Base-by-base conservation (phyloP, 2,329 filamentous ascomycete genomes). In the Cladosporium velox region DNA sequence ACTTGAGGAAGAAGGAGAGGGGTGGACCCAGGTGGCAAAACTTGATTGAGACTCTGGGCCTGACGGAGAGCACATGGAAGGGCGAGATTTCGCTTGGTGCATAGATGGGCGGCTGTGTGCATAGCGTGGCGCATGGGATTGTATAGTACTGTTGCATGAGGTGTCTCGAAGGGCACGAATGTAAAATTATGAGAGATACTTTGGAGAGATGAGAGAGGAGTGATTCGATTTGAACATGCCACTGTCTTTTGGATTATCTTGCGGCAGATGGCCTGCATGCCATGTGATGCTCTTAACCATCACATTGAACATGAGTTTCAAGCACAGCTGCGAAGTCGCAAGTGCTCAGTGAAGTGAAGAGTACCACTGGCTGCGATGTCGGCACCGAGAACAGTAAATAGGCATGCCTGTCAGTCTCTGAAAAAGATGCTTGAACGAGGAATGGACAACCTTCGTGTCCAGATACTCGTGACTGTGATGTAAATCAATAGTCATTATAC, bases 1-100 rank as follows among this genome's bases (percentile, higher is more conserved):
- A 99, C 79, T 83, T 99, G 83, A 86, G 93, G 80, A 86, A 84
- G 72, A 96, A 93, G 82, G 96, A 99, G 80, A 87, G 93, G 70
- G 95, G 95, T 66, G 93, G 95, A 63, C 90, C 91, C 65, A 86
- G 96, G 77, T 99, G 93, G 92, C 88, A 90, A 78, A 86, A 96
- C 79, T 83, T 97, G 82, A 85, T 97, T 70, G 84, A 91, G 79
- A 94, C 87, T 67, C 82, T 99, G 68, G 95, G 96, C 15, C 79
- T 99, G 79, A 92, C 90, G 15, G 91, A 93, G 59, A 92, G 91
- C 47, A 93, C 91, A 61, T 98, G 92, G 90, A 91, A 92, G 83
- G 90, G 88, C 59, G 92, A 98, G 83, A 97, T 98, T 77, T 88
- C 85, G 68, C 76, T 93, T 77, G 64, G 64, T n/a, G 15, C 61